Conservation (phyloP, 306 rosid genomes). For the Prunus salicina region DNA sequence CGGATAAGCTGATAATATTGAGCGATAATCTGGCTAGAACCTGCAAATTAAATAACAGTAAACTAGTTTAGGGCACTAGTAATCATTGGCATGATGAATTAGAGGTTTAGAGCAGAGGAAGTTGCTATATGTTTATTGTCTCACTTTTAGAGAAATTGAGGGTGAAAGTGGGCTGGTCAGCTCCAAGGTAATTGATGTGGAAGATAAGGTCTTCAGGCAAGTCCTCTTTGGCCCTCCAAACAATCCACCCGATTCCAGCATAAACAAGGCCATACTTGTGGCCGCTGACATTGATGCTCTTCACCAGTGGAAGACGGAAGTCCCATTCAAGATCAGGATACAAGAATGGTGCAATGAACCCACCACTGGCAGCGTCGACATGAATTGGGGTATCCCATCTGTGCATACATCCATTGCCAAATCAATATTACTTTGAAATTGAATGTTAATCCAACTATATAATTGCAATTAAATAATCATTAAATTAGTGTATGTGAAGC, state of each 20-base stretch:
- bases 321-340: slow-evolving; percentile 87
- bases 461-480: too few species aligned
- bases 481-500: too few species aligned
- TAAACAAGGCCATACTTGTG: slow-evolving; percentile 84
- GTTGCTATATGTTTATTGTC: too few species aligned
- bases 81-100: too few species aligned
- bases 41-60: slow-evolving; percentile 19
- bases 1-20: slow-evolving; percentile 65
- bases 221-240: slow-evolving; percentile 61
- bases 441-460: too few species aligned
- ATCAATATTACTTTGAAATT: too few species aligned
- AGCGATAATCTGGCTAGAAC: slow-evolving; percentile 66
- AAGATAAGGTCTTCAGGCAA: slow-evolving; percentile 66
- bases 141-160: slow-evolving; percentile 39
- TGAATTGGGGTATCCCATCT: slow-evolving; percentile 86
- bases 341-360: slow-evolving; percentile 75
- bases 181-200: slow-evolving; percentile 41
- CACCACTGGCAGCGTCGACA: slow-evolving; percentile 86
- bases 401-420: not conserved
- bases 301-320: slow-evolving; percentile 73
- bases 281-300: slow-evolving; percentile 84
- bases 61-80: too few species aligned
- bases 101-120: too few species aligned
- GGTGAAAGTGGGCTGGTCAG: slow-evolving; percentile 37
- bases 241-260: slow-evolving; percentile 76